These are phyloP conservation scores for Auricularia sp. DNA, from an alignment of 768 basidiomycete genomes.

Conservation along the genomic window DNA sequence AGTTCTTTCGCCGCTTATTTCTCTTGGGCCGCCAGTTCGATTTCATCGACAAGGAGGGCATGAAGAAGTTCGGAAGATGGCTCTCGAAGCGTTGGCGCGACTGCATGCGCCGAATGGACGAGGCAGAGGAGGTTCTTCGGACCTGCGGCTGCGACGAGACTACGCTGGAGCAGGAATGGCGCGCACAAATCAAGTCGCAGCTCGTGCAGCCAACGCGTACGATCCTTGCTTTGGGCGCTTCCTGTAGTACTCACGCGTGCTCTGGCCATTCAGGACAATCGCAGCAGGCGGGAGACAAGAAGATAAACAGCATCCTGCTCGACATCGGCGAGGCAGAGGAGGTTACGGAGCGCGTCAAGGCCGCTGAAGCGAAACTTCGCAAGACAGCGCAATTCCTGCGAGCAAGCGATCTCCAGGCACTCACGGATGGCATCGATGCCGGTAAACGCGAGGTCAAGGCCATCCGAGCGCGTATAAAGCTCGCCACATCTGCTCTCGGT, in stretches of 20 bases:
- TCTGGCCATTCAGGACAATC: neutral
- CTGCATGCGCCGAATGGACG: neutral
- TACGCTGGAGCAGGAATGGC: neutral
- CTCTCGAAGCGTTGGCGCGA: neutral
- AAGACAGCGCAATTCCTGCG: neutral
- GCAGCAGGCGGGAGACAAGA: neutral
- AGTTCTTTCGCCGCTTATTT: slow-evolving; percentile 3
- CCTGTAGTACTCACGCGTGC: neutral
- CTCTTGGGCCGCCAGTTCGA: slow-evolving; percentile 1
- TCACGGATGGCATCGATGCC: neutral
- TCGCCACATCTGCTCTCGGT: neutral
- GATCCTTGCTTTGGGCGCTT: too few species aligned
- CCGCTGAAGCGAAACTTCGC: neutral
- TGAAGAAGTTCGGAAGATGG: neutral
- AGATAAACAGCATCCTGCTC: neutral
- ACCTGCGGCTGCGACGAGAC: neutral
- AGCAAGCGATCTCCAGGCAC: neutral
- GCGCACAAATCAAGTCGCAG: neutral
- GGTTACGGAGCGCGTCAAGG: neutral
- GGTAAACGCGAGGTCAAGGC: too few species aligned
- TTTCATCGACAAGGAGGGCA: neutral
- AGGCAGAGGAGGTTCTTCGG: neutral
- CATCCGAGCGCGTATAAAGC: neutral
- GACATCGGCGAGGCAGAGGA: neutral
- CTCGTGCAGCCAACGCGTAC: neutral